phyloP scores from a whole-genome alignment of 495 filamentous ascomycete genomes.

The Pseudotulostoma volvatum region DNA sequence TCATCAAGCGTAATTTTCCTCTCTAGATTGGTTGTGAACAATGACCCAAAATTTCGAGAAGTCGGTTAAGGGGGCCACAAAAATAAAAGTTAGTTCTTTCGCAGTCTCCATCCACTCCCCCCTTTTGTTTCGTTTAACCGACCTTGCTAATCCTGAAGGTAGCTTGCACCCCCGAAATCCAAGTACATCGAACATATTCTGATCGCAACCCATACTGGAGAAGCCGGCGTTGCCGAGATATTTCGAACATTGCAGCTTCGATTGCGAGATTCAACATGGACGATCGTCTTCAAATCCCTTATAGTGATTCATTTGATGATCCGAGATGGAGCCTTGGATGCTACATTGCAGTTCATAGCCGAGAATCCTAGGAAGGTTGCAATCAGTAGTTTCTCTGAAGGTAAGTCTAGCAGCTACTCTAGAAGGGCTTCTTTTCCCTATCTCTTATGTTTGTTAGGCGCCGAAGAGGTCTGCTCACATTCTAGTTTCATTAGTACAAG shows the following conservation, averaged over 20 bases:
- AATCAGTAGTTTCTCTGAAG: conserved; percentile 81
- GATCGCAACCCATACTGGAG: conserved; percentile 84
- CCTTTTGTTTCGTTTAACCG: neutral
- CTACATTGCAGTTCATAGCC: conserved; percentile 71
- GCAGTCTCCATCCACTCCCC: no score
- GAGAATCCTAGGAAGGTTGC: conserved; percentile 72
- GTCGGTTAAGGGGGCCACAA: conserved; percentile 83
- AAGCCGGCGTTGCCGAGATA: conserved; percentile 89
- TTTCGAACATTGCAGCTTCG: conserved; percentile 81
- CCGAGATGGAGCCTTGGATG: conserved; percentile 79
- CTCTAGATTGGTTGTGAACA: conserved; percentile 9
- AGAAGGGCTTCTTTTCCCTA: no score
- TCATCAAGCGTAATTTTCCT: no score
- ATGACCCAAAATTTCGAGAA: conserved; percentile 83
- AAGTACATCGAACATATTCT: conserved; percentile 99
- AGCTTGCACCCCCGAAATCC: conserved; percentile 93
- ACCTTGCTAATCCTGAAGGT: conserved; percentile 2
- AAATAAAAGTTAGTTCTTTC: conserved; percentile 81
- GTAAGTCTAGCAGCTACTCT: conserved; percentile 32
- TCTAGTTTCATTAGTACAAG: conserved; percentile 48
- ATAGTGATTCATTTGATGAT: conserved; percentile 97
- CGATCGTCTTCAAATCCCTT: conserved; percentile 84
- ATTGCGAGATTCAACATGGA: conserved; percentile 93
- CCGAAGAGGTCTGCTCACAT: conserved; percentile 5
- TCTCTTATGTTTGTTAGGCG: no score